Conservation (phyloP, 345 rosid species). For the Citrus inodora region DNA sequence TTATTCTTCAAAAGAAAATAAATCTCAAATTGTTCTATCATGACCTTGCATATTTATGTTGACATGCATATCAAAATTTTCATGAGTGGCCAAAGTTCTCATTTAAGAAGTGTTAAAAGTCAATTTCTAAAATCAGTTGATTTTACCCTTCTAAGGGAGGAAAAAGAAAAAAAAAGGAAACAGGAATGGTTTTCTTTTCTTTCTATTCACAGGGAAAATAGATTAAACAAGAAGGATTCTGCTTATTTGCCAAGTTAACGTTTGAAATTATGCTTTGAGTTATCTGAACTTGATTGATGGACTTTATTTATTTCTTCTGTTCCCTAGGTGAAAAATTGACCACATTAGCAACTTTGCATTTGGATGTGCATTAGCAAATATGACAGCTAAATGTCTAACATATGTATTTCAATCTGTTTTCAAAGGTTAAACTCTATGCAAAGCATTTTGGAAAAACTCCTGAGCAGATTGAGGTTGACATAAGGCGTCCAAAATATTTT, state of each 20-base stretch:
- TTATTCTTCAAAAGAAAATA: neutral
- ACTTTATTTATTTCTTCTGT: neutral
- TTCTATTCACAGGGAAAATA: neutral
- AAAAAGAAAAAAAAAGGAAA: too few relatives aligned
- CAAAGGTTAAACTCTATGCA: slow-evolving; percentile 68
- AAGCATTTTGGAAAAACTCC: slow-evolving; percentile 67
- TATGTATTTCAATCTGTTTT: slow-evolving; percentile 1
- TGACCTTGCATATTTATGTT: neutral
- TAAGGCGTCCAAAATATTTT: slow-evolving; percentile 80
- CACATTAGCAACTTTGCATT: neutral
- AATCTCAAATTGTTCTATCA: neutral
- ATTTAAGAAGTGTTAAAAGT: neutral
- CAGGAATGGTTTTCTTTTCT: neutral
- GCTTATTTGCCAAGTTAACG: slow-evolving; percentile 1
- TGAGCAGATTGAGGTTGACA: slow-evolving; percentile 81
- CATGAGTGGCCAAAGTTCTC: neutral
- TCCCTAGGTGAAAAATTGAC: neutral
- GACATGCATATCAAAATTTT: neutral
- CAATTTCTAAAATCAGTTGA: neutral
- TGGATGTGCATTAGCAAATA: neutral
- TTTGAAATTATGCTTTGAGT: neutral
- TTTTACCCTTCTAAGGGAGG: neutral
- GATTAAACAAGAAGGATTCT: neutral
- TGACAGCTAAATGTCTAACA: neutral
- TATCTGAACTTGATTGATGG: neutral